Percentiles rank a stretch among this genome's conserved stretches.
phyloP scores from a whole-genome alignment of 768 basidiomycete species.

The Rickenella mellea region DNA sequence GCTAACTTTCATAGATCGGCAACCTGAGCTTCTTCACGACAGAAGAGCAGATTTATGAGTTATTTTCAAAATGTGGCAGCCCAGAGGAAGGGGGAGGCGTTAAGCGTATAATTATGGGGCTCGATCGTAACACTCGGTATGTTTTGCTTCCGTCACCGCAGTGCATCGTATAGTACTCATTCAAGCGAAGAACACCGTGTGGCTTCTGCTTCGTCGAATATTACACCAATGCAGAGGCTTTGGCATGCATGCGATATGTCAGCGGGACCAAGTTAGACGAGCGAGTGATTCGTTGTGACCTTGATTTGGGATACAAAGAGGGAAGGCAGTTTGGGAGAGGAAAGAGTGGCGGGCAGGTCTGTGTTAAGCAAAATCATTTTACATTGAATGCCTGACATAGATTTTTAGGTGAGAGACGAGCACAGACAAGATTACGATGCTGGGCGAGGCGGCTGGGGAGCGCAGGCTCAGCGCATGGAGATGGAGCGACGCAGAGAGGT shows the following conservation, averaged over 20 bases:
- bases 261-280: slow-evolving; percentile 99
- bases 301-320: slow-evolving; percentile 94
- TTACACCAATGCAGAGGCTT: slow-evolving; percentile 88
- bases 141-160: slow-evolving; percentile 9
- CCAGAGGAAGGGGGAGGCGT: slow-evolving; percentile 84
- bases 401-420: slow-evolving; percentile 69
- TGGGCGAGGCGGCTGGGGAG: slow-evolving; percentile 92
- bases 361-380: not conserved
- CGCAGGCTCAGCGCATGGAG: slow-evolving; percentile 68
- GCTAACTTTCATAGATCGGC: slow-evolving; percentile 50
- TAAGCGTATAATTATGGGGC: slow-evolving; percentile 91
- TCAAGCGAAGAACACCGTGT: slow-evolving; percentile 63
- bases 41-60: slow-evolving; percentile 91
- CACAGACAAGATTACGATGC: slow-evolving; percentile 96
- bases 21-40: slow-evolving; percentile 93
- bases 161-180: not conserved
- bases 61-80: slow-evolving; percentile 84
- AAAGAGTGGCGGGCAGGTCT: slow-evolving; percentile 89
- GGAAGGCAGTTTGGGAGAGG: slow-evolving; percentile 96
- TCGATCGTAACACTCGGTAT: slow-evolving; percentile 82
- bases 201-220: slow-evolving; percentile 96
- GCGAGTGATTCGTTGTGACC: slow-evolving; percentile 93
- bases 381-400: slow-evolving; percentile 1
- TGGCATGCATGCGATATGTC: slow-evolving; percentile 87
- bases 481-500: slow-evolving; percentile 71